Evolutionary conservation across 176 grass and related monocot species (phyloP).

Genomic region (Secale cereale): DNA sequence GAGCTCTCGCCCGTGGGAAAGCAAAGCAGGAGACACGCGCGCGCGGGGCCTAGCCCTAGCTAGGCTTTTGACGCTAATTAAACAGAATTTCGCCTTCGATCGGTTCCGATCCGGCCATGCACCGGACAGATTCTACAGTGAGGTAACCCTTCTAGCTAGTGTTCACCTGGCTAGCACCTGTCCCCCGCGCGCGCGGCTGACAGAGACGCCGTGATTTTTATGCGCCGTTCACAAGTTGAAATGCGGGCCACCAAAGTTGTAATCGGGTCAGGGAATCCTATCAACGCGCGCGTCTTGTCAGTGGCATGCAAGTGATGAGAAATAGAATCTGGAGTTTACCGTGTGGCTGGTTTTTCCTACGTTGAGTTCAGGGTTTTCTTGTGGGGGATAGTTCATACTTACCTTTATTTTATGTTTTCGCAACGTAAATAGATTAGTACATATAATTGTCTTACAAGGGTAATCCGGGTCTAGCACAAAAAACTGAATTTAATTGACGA

Average conservation of each 20-base stretch:
- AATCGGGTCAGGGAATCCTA: not conserved
- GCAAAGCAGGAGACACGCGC: not conserved
- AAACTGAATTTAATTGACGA: no score
- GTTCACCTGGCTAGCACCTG: not conserved
- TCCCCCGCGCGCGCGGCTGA: not conserved
- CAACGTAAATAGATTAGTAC: no score
- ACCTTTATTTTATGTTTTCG: not conserved
- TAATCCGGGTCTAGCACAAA: no score
- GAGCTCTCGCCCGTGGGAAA: not conserved
- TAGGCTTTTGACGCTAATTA: not conserved
- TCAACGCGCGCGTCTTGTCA: not conserved
- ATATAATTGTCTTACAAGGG: no score
- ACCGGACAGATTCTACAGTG: not conserved
- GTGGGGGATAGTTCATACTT: not conserved
- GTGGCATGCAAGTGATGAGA: not conserved
- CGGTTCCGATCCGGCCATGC: not conserved
- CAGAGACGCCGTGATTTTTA: not conserved
- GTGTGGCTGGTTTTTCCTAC: not conserved
- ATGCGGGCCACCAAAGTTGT: not conserved
- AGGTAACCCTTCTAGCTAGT: not conserved
- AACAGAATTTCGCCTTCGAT: not conserved
- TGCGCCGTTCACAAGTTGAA: not conserved
- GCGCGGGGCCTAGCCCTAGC: no score
- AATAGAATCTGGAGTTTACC: not conserved
- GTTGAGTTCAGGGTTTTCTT: no score